These are phyloP conservation scores for Shiraia sp. DNA, from an alignment of 2,329 filamentous ascomycete genomes.

Conservation along the genomic window DNA sequence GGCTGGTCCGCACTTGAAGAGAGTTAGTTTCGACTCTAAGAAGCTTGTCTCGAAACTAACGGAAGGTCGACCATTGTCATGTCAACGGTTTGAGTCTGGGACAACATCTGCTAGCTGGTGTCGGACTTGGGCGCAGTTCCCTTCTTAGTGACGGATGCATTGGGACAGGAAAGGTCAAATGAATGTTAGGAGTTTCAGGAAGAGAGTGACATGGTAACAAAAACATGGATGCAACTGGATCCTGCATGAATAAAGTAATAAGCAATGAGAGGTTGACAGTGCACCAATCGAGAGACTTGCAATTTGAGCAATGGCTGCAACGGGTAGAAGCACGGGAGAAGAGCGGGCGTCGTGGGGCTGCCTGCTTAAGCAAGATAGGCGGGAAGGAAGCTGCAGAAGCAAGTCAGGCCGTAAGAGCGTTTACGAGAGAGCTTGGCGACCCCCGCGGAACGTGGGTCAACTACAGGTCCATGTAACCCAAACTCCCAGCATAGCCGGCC, in stretches of 20 bases:
- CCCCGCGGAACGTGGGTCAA: slow-evolving; percentile 17
- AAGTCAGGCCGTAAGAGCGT: slow-evolving; percentile 9
- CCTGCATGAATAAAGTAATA: slow-evolving; percentile 17
- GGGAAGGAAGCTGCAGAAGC: slow-evolving; percentile 22
- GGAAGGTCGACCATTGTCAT: slow-evolving; percentile 26
- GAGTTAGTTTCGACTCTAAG: slow-evolving; percentile 11
- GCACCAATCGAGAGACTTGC: slow-evolving; percentile 4
- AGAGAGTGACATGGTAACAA: slow-evolving; percentile 12
- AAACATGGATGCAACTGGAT: slow-evolving; percentile 14
- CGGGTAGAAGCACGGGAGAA: slow-evolving; percentile 21
- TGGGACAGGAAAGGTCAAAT: slow-evolving; percentile 17
- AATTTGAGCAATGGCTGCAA: slow-evolving; percentile 16
- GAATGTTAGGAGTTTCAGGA: slow-evolving; percentile 6
- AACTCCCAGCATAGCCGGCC: slow-evolving; percentile 3
- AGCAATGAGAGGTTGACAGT: slow-evolving; percentile 2
- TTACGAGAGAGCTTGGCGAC: slow-evolving; percentile 12
- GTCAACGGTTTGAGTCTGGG: slow-evolving; percentile 21
- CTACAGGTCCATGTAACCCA: slow-evolving; percentile 17
- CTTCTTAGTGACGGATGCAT: slow-evolving; percentile 27
- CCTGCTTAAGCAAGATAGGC: slow-evolving; percentile 25
- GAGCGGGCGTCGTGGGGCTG: slow-evolving; percentile 32
- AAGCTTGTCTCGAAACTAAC: slow-evolving; percentile 17
- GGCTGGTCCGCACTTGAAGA: slow-evolving; percentile 13
- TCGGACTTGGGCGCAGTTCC: slow-evolving; percentile 14
- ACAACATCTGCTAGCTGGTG: slow-evolving; percentile 21